Conservation (phyloP, 306 rosid species). For the Ochetophila trinervis region DNA sequence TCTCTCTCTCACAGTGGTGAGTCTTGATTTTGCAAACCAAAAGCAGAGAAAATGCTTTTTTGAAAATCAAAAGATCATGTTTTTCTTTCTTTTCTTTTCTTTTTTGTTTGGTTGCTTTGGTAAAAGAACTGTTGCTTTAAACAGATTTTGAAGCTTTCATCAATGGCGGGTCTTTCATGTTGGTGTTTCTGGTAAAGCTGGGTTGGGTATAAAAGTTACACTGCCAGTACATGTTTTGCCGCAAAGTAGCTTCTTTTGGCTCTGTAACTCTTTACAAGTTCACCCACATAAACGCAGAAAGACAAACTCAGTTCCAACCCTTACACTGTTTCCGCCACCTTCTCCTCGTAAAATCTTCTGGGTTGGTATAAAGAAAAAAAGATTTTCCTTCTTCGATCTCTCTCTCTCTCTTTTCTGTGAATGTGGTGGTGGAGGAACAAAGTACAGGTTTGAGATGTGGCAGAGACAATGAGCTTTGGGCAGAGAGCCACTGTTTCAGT, state of each 20-base stretch:
- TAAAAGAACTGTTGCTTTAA: neutral
- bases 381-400: conserved; percentile 12
- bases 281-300: too few relatives aligned
- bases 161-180: conserved; percentile 4
- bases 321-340: neutral
- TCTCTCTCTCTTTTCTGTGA: neutral
- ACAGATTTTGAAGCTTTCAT: conserved; percentile 2
- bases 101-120: neutral
- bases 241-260: neutral
- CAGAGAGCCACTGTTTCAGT: conserved; percentile 42
- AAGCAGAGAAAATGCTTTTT: neutral
- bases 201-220: neutral
- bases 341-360: neutral
- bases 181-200: too few relatives aligned
- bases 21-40: neutral
- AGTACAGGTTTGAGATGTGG: conserved; percentile 32
- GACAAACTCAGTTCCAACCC: neutral
- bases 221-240: neutral
- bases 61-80: neutral
- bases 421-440: conserved; percentile 22
- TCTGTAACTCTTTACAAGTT: neutral
- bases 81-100: neutral
- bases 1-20: neutral
- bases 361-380: neutral
- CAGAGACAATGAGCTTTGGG: conserved; percentile 52